A percentile compares a stretch with the other conserved stretches of the same genome.
phyloP scores from a whole-genome alignment of 2,329 filamentous ascomycete genomes.

The Zasmidium citrigriseum region DNA sequence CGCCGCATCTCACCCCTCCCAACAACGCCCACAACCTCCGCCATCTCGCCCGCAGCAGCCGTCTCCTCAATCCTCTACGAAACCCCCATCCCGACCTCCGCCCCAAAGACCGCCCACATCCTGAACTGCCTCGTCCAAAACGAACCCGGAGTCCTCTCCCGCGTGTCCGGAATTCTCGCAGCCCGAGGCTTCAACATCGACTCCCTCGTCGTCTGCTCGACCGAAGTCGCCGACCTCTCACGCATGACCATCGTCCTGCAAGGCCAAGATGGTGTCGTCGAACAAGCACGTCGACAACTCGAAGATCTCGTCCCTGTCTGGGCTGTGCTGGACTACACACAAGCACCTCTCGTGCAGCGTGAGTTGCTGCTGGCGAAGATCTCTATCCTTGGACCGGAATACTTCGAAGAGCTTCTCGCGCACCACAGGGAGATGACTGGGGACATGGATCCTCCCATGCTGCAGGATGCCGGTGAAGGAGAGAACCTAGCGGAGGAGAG shows the following conservation, averaged over 20 bases:
- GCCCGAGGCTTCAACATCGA: slow-evolving; percentile 99
- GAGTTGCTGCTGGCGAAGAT: slow-evolving; percentile 95
- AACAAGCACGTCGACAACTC: slow-evolving; percentile 91
- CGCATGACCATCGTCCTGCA: slow-evolving; percentile 99
- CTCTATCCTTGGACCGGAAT: slow-evolving; percentile 94
- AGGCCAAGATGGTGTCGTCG: slow-evolving; percentile 93
- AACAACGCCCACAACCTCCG: slow-evolving; percentile 59
- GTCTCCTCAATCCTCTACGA: slow-evolving; percentile 99
- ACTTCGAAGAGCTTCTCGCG: slow-evolving; percentile 93
- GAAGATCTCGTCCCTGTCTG: slow-evolving; percentile 97
- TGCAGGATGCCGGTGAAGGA: slow-evolving; percentile 24
- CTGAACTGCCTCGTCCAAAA: slow-evolving; percentile 99
- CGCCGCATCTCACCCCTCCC: slow-evolving; percentile 85
- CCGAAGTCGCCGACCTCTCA: slow-evolving; percentile 92
- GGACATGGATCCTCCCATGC: slow-evolving; percentile 27
- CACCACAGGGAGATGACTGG: slow-evolving; percentile 88
- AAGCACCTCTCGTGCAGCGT: slow-evolving; percentile 88
- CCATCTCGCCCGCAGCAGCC: slow-evolving; percentile 86
- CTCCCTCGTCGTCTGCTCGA: slow-evolving; percentile 95
- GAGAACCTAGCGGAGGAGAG: slow-evolving; percentile 15
- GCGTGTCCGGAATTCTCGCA: slow-evolving; percentile 92
- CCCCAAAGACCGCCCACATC: slow-evolving; percentile 89
- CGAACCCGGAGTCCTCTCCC: slow-evolving; percentile 94
- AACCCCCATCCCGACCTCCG: slow-evolving; percentile 79
- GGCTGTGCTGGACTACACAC: slow-evolving; percentile 96